Conservation (phyloP, 164 flowering plant species). For the Magnolia sinica region DNA sequence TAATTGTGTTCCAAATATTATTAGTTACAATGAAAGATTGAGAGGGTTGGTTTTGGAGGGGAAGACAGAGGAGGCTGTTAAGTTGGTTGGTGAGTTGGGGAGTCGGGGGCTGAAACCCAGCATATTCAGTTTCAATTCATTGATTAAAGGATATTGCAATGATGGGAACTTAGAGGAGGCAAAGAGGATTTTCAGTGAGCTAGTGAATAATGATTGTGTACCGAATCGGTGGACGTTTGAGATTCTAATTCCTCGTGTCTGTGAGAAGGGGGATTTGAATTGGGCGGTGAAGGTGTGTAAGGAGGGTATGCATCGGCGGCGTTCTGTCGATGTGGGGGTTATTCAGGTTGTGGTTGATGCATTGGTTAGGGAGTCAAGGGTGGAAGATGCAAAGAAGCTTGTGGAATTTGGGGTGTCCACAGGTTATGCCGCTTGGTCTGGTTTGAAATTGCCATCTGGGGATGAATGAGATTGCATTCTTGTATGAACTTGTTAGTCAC, state of each 20-base stretch:
- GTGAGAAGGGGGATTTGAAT: slow-evolving; percentile 4
- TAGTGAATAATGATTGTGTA: not conserved
- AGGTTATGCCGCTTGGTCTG: not conserved
- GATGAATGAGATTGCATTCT: not conserved
- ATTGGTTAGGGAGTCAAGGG: slow-evolving; percentile 7
- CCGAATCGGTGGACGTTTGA: slow-evolving; percentile 8
- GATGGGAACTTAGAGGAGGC: slow-evolving; percentile 16
- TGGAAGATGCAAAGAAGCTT: slow-evolving; percentile 10
- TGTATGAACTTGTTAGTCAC: not conserved
- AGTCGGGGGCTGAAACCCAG: slow-evolving; percentile 11
- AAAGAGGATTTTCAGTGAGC: not conserved
- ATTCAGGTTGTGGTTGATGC: slow-evolving; percentile 13
- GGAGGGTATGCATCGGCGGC: not conserved
- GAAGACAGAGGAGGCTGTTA: slow-evolving; percentile 29
- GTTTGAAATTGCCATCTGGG: not conserved
- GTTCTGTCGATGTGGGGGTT: not conserved
- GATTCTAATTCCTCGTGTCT: slow-evolving; percentile 7
- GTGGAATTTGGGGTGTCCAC: slow-evolving; percentile 1
- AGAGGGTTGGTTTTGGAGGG: slow-evolving; percentile 25
- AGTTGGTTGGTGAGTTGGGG: slow-evolving; percentile 32
- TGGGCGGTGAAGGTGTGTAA: slow-evolving; percentile 8
- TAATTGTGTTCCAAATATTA: slow-evolving; percentile 24
- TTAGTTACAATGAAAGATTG: slow-evolving; percentile 32
- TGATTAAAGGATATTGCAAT: slow-evolving; percentile 11
- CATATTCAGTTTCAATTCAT: slow-evolving; percentile 10